These are phyloP conservation scores for Talaromyces trachyspermus DNA, from an alignment of 495 filamentous ascomycete species.

Conservation along the genomic window DNA sequence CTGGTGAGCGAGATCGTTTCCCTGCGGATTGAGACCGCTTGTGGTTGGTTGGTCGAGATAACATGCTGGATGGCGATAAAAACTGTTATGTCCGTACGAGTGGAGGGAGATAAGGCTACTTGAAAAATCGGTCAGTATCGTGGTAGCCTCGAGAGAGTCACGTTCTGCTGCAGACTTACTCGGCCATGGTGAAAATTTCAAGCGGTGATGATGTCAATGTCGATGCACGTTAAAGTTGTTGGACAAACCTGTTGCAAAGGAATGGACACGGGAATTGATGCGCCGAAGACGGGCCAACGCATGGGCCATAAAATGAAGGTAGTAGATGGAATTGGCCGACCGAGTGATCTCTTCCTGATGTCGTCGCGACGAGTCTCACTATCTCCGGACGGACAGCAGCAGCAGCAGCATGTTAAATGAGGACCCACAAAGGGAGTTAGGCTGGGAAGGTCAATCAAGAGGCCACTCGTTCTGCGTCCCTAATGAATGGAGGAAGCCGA, in stretches of 20 bases:
- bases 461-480: background rate
- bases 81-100: constrained; percentile 32
- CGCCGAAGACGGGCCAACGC: no score
- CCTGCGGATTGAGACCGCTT: constrained; percentile 38
- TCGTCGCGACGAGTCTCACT: background rate
- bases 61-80: constrained; percentile 36
- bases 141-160: background rate
- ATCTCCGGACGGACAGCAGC: no score
- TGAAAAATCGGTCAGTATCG: background rate
- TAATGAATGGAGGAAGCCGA: background rate
- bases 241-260: background rate
- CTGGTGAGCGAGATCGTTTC: constrained; percentile 32
- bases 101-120: constrained; percentile 40
- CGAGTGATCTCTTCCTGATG: background rate
- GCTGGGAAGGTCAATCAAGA: background rate
- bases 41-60: constrained; percentile 32
- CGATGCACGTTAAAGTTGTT: no score
- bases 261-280: no score
- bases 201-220: no score
- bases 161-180: constrained; percentile 25
- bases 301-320: no score
- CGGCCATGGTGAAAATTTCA: constrained; percentile 28
- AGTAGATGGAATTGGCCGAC: background rate
- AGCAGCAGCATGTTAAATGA: constrained; percentile 1
- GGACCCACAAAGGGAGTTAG: background rate